Evolutionary conservation across 1,284 basidiomycete genomes (phyloP).

Genomic region (Malassezia psittaci): DNA sequence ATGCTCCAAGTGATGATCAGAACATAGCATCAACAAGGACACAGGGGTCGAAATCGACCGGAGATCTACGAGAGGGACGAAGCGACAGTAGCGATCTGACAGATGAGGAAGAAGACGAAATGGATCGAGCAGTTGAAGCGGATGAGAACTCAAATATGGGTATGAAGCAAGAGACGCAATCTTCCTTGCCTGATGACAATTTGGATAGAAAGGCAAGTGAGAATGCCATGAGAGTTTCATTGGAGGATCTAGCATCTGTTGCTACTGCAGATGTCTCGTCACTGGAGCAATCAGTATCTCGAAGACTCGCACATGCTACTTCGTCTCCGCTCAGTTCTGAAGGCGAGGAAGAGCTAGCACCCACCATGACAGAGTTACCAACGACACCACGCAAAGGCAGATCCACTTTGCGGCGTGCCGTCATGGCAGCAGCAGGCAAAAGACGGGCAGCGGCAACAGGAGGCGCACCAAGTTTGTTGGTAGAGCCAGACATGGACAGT

Average conservation of each 20-base stretch:
- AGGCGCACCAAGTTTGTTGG: constrained; percentile 31
- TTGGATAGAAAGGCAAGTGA: constrained; percentile 1
- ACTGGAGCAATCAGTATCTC: not conserved
- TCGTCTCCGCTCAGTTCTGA: constrained; percentile 13
- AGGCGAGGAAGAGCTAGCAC: constrained; percentile 18
- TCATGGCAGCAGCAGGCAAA: constrained; percentile 20
- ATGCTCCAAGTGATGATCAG: not conserved
- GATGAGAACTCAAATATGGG: not conserved
- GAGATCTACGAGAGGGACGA: not conserved
- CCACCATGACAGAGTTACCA: not conserved
- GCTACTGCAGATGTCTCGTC: constrained; percentile 19
- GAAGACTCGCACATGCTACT: not conserved
- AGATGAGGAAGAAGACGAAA: not conserved
- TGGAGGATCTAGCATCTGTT: constrained; percentile 34
- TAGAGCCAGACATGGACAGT: constrained; percentile 27
- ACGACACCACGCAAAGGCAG: not conserved
- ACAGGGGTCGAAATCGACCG: too few species aligned
- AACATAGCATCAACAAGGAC: not conserved
- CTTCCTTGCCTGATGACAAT: constrained; percentile 11
- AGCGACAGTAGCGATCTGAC: constrained; percentile 5
- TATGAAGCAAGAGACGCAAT: not conserved
- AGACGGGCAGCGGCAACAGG: constrained; percentile 37
- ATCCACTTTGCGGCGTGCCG: constrained; percentile 8
- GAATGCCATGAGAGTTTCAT: constrained; percentile 10
- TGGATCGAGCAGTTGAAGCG: not conserved